Evolutionary conservation across 305 asterid genomes (phyloP).

Genomic region (Fraxinus sp.): DNA sequence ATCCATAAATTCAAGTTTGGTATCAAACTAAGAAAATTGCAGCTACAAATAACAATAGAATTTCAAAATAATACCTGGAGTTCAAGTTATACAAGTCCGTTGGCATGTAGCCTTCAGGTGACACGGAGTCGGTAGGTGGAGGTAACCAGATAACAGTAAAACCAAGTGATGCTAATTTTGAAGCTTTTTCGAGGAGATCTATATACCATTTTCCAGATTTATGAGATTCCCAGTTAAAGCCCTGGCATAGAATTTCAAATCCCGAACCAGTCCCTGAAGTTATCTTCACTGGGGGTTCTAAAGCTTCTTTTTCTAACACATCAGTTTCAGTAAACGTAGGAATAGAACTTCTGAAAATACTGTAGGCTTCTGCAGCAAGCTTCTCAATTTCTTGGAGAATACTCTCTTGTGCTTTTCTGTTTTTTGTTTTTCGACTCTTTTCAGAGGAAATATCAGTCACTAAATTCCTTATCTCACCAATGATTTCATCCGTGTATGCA

Average conservation of each 20-base stretch:
- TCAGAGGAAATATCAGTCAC: constrained; percentile 69
- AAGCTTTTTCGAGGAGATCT: constrained; percentile 71
- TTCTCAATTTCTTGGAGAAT: constrained; percentile 97
- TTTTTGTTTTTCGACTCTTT: constrained; percentile 55
- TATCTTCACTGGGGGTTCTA: constrained; percentile 42
- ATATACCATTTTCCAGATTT: constrained; percentile 87
- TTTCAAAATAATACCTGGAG: constrained; percentile 61
- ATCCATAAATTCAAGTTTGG: constrained; percentile 6
- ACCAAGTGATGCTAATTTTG: constrained; percentile 72
- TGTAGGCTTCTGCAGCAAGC: constrained; percentile 96
- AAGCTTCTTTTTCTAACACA: constrained; percentile 38
- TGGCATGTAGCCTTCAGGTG: constrained; percentile 99
- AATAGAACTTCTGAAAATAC: constrained; percentile 67
- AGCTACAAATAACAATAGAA: neutral
- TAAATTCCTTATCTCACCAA: constrained; percentile 66
- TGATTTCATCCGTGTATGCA: constrained; percentile 61
- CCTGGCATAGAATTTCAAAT: constrained; percentile 83
- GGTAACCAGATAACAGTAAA: constrained; percentile 92
- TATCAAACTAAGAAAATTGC: neutral
- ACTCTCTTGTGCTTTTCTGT: constrained; percentile 63
- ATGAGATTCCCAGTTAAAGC: constrained; percentile 96
- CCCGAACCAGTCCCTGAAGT: constrained; percentile 91
- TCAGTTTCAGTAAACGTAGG: constrained; percentile 47
- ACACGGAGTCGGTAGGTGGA: constrained; percentile 94
- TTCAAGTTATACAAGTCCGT: constrained; percentile 80